phyloP scores from a whole-genome alignment of 768 basidiomycete genomes.

The Candolleomyces eurysporus region DNA sequence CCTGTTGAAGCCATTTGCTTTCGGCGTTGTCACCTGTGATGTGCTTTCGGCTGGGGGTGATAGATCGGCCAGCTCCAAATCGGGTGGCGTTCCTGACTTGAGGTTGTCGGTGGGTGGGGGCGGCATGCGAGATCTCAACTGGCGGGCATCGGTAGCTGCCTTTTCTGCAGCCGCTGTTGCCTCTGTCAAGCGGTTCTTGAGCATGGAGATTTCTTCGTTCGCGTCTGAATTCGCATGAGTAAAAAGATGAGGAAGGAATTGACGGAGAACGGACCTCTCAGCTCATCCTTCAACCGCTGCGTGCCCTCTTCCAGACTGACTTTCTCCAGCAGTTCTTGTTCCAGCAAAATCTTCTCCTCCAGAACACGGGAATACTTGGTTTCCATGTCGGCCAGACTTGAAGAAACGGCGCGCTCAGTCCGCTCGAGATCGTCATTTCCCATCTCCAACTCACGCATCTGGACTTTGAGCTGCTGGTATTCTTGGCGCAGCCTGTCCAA shows the following conservation, averaged over 20 bases:
- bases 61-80: constrained; percentile 24
- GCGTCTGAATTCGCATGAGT: constrained; percentile 55
- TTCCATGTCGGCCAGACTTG: constrained; percentile 81
- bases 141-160: constrained; percentile 15
- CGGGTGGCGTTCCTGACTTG: constrained; percentile 22
- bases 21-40: constrained; percentile 36
- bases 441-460: constrained; percentile 89
- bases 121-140: too few species aligned
- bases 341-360: constrained; percentile 96
- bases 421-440: constrained; percentile 97
- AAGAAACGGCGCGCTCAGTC: constrained; percentile 86
- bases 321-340: constrained; percentile 92
- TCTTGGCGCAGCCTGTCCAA: constrained; percentile 79
- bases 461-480: constrained; percentile 66
- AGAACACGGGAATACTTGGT: constrained; percentile 84
- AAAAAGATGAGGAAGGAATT: constrained; percentile 1
- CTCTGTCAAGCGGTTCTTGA: constrained; percentile 66
- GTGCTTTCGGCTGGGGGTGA: constrained; percentile 14
- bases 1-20: constrained; percentile 20
- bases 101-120: neutral
- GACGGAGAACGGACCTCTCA: constrained; percentile 62
- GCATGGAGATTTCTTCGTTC: constrained; percentile 77
- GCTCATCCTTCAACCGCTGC: constrained; percentile 89
- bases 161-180: constrained; percentile 8
- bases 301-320: constrained; percentile 86